A percentile compares a stretch with the other conserved stretches of the same genome.
Evolutionary conservation across 73 alveolate species (phyloP).

Genomic region (Paramecium caudatum): DNA sequence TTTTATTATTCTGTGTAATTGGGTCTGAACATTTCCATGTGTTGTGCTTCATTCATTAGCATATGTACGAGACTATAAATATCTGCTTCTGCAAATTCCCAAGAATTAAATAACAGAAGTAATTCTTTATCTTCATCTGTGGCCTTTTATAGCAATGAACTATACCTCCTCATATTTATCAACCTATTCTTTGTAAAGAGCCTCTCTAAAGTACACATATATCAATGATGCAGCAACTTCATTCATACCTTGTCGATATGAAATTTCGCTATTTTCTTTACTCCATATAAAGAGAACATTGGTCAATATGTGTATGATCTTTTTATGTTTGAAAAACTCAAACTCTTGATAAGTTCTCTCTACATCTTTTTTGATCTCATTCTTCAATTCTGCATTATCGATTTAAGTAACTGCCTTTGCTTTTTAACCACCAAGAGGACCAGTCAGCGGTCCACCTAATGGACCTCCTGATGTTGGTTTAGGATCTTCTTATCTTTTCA

Average conservation of each 20-base stretch:
- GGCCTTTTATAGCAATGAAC: constrained; percentile 35
- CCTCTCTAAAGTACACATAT: constrained; percentile 68
- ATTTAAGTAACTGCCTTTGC: background rate
- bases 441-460: constrained; percentile 53
- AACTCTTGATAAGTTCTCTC: constrained; percentile 73
- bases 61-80: constrained; percentile 47
- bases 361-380: constrained; percentile 74
- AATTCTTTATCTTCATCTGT: constrained; percentile 54
- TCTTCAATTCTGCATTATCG: constrained; percentile 68
- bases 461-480: constrained; percentile 42
- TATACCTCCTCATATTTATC: constrained; percentile 16
- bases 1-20: constrained; percentile 68
- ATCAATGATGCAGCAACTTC: constrained; percentile 77
- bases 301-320: constrained; percentile 45
- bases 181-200: constrained; percentile 49
- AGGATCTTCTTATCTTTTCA: constrained; percentile 6
- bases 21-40: constrained; percentile 79
- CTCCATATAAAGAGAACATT: constrained; percentile 71
- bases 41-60: constrained; percentile 73
- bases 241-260: constrained; percentile 77
- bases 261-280: constrained; percentile 73
- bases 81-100: constrained; percentile 77
- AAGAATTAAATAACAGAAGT: constrained; percentile 38
- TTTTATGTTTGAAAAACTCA: constrained; percentile 61
- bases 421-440: constrained; percentile 62